Evolutionary conservation across 164 flowering plant genomes (phyloP), one percentile per base, ranked within the genome.

Genomic region (Warburgia ugandensis): DNA sequence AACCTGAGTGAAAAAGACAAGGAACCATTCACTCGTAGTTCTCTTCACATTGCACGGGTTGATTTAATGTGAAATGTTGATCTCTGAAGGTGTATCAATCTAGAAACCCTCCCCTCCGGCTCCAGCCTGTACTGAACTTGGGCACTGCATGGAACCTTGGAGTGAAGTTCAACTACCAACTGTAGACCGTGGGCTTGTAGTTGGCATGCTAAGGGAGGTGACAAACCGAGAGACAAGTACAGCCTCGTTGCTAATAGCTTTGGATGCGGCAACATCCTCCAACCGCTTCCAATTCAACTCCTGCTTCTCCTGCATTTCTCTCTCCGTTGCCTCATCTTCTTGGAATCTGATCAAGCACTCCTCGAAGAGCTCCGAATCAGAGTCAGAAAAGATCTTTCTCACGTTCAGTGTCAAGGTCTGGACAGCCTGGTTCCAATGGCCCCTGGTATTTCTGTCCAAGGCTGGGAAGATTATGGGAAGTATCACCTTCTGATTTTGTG

Each of bases 351-450:
- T 58, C 46, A 77, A 60, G 68, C 89, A 84, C 59, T 81, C 86
- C 20, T 79, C 77, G 47, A 77, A 73, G n/a, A 79, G 75, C 23
- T 64, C 73, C 55, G 58, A 77, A 50, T 86, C 92, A 3, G 69
- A 69, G 48, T 86, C 95, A 2, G 81, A 61, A 42, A 86, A 86
- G 39, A 76, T 71, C 64, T 83, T 86, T 64, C 74, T 67, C 51
- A 86, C 95, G 46, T 86, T 86, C 54, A 81, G 48, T 2, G 89
- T 83, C 40, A 86, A 55, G 61, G 89, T 81, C 55, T 77, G 84
- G 29, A 86, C 95, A 48, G 92, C 95, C 62, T 77, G 95, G 56
- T 84, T 86, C 95, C 92, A 86, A 64, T 86, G 95, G 29, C 59
- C 51, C 39, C 71, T 60, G 4, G 81, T 68, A 63, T 81, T 86